phyloP scores from a whole-genome alignment of 2,329 filamentous ascomycete genomes.

The Sordariomycetes sp. region DNA sequence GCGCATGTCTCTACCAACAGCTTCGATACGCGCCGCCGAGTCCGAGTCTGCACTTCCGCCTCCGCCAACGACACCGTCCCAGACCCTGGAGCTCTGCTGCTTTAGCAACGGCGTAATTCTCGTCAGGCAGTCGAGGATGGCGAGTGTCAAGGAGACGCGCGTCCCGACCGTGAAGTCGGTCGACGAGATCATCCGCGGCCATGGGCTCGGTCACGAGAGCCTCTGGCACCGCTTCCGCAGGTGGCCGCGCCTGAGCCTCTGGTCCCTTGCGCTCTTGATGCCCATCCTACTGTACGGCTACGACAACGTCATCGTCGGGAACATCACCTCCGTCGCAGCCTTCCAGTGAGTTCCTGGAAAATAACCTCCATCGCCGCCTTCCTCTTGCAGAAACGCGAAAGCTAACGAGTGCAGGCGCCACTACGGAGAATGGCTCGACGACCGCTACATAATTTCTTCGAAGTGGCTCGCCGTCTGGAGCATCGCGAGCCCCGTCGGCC shows the following conservation, averaged over 20 bases:
- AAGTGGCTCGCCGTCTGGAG: constrained; percentile 34
- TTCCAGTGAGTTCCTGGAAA: constrained; percentile 12
- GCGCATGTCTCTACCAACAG: too few species aligned
- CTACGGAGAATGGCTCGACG: constrained; percentile 19
- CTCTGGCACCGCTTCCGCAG: background rate
- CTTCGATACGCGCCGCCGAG: too few species aligned
- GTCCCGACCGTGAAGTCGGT: too few species aligned
- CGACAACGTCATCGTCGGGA: constrained; percentile 19
- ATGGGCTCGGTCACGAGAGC: background rate
- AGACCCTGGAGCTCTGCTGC: too few species aligned
- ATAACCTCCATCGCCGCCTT: background rate
- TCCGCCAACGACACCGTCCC: too few species aligned
- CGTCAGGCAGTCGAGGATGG: too few species aligned
- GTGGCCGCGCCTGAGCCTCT: background rate
- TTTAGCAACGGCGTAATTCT: too few species aligned
- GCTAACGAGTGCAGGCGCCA: constrained; percentile 12
- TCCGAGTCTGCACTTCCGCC: too few species aligned
- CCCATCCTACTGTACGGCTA: constrained; percentile 17
- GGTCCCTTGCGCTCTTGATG: background rate
- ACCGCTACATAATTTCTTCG: constrained; percentile 25
- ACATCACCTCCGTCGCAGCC: constrained; percentile 17
- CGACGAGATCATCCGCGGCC: too few species aligned
- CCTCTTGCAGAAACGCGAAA: too few species aligned
- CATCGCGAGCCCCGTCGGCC: constrained; percentile 24
- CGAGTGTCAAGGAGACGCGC: too few species aligned